Base-by-base conservation (phyloP, 2,329 filamentous ascomycete genomes). In the Zymoseptoria ardabiliae region DNA sequence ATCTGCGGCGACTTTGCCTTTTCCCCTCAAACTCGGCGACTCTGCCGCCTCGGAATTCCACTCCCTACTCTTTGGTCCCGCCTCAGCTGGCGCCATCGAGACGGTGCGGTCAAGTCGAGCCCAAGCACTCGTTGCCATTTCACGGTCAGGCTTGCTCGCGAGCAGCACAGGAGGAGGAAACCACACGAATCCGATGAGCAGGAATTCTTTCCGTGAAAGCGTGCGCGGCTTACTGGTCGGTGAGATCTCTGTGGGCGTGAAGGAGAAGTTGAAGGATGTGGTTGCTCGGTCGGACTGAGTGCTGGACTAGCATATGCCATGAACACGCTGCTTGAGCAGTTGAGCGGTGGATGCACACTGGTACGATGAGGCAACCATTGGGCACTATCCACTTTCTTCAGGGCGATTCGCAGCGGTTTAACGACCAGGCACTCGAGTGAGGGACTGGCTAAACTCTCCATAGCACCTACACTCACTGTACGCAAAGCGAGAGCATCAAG, bases 31-130 rank as follows among this genome's bases (percentile, higher is more conserved):
- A 17, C 11, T 45, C 13, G 6, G 2, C 35, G 17, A 45, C 17
- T n/a, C 35, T 6, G 35, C 35, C 35, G 35, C 35, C 11, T n/a
- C 35, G 13, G 61, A 61, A 28, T 35, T 70, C 56, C 66, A 64
- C 57, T 45, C 58, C 30, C 55, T 70, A 50, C 62, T 71, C 17
- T 70, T 70, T 59, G 63, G 65, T 21, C 61, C 63, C 28, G 35
- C n/a, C 35, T 45, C 35, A 17, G 61, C 66, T 22, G 59, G 66
- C 25, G 61, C 61, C 17, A 68, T 67, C 17, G 69, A 73, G 60
- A 68, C 67, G 20, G 30, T 72, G 28, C 63, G 69, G 13, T 57
- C 71, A 55, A 57, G 63, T 28, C 60, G 70, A 53, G 70, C 69
- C 22, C 66, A 70, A 50, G 66, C 70, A 17, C 58, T 71, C 20